phyloP scores from a whole-genome alignment of 306 rosid species.

The Amphicarpaea edgeworthii region DNA sequence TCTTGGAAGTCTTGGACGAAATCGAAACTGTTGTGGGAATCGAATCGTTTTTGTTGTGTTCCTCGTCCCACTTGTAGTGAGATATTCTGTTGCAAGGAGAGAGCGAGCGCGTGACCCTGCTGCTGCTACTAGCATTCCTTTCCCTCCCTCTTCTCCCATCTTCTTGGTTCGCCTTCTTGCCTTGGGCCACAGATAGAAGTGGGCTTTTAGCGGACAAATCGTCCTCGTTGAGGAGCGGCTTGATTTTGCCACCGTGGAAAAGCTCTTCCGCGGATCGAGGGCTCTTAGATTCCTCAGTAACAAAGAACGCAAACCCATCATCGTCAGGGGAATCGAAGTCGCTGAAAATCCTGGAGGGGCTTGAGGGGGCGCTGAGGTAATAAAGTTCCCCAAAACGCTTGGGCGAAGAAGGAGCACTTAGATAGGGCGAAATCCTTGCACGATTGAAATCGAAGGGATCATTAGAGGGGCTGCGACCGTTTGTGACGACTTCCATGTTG shows the following conservation, averaged over 20 bases:
- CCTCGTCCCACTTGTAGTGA: conserved; percentile 57
- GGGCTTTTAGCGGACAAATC: conserved; percentile 33
- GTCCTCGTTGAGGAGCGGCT: conserved; percentile 50
- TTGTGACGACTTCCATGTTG: conserved; percentile 61
- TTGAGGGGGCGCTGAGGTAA: conserved; percentile 78
- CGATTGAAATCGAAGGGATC: conserved; percentile 63
- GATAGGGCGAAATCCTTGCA: conserved; percentile 52
- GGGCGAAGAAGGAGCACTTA: conserved; percentile 70
- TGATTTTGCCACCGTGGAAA: conserved; percentile 73
- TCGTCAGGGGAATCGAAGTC: conserved; percentile 46
- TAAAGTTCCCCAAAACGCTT: conserved; percentile 58
- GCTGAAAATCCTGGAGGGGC: conserved; percentile 67
- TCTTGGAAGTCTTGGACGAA: conserved; percentile 61
- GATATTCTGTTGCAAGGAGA: conserved; percentile 71
- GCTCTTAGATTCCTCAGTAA: conserved; percentile 50
- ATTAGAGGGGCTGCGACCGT: conserved; percentile 45
- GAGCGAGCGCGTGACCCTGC: conserved; percentile 69
- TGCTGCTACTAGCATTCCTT: not conserved
- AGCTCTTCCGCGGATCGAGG: conserved; percentile 88
- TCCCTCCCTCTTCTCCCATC: conserved; percentile 66
- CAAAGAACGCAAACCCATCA: conserved; percentile 63
- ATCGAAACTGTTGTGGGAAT: not conserved
- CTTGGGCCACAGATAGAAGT: conserved; percentile 44
- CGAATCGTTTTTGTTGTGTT: conserved; percentile 41
- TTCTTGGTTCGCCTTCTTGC: conserved; percentile 51